These are phyloP conservation scores for Gardenia jasminoides DNA, from an alignment of 257 asterid genomes.

Conservation along the genomic window DNA sequence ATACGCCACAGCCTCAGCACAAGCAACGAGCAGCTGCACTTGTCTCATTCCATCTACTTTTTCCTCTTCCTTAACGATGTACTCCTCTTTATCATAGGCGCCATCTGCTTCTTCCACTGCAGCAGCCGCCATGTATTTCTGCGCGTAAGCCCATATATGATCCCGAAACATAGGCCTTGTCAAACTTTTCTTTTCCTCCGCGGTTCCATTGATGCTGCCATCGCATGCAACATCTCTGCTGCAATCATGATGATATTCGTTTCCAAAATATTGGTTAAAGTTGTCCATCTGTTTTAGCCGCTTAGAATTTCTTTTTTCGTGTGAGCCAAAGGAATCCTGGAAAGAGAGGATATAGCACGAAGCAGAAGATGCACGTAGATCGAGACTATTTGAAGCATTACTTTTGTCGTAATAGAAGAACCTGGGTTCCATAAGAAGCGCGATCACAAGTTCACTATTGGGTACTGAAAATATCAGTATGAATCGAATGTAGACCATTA, in stretches of 20 bases:
- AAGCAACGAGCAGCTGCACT: conserved; percentile 12
- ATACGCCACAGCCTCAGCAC: conserved; percentile 21
- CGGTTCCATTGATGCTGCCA: not conserved
- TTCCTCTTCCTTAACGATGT: not conserved
- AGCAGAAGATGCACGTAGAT: not conserved
- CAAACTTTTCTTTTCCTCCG: not conserved
- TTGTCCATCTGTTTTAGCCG: conserved; percentile 1
- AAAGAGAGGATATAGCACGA: conserved; percentile 3
- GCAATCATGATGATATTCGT: not conserved
- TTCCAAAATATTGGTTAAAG: not conserved
- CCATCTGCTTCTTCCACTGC: conserved; percentile 9
- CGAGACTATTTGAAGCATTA: not conserved
- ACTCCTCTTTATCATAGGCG: not conserved
- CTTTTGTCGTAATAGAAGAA: not conserved
- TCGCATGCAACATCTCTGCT: not conserved
- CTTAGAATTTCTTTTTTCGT: conserved; percentile 3
- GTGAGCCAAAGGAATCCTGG: conserved; percentile 4
- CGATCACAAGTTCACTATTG: not conserved
- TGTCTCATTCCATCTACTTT: not conserved
- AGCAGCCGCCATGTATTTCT: conserved; percentile 12
- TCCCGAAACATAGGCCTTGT: conserved; percentile 13
- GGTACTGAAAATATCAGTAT: not conserved
- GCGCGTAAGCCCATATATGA: conserved; percentile 10
- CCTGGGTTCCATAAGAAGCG: conserved; percentile 6
- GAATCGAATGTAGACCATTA: conserved; percentile 8